Percentiles rank a stretch among this genome's conserved stretches.
Conservation (phyloP, 805 yeast genomes). For the Starmerella roubikii region DNA sequence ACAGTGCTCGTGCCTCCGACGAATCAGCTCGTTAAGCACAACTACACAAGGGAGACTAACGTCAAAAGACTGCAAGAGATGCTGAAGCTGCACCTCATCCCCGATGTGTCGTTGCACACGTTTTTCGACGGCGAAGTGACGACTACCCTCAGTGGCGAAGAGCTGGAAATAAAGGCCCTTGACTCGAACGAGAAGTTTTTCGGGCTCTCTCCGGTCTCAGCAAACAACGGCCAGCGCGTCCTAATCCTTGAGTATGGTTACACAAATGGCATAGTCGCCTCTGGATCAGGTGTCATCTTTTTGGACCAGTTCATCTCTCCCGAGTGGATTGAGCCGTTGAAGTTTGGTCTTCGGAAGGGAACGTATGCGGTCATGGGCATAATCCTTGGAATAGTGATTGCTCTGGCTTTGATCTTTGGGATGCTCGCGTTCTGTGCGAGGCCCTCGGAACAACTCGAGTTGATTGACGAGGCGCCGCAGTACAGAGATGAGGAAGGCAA, state of each 20-base stretch:
- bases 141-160: conserved; percentile 21
- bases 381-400: conserved; percentile 14
- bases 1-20: conserved; percentile 66
- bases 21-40: conserved; percentile 39
- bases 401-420: conserved; percentile 9
- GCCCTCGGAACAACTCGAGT: conserved; percentile 7
- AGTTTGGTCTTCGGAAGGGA: conserved; percentile 24
- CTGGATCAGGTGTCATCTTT: conserved; percentile 23
- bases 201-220: conserved; percentile 16
- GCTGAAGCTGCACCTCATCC: conserved; percentile 55
- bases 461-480: conserved; percentile 2
- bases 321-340: conserved; percentile 25
- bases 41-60: conserved; percentile 34
- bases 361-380: conserved; percentile 21
- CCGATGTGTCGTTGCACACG: conserved; percentile 29
- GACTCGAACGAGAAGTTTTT: conserved; percentile 8
- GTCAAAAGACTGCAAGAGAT: conserved; percentile 25
- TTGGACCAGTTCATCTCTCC: conserved; percentile 26
- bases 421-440: conserved; percentile 6
- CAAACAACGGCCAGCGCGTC: conserved; percentile 20
- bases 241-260: conserved; percentile 17
- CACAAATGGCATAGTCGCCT: conserved; percentile 15
- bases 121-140: conserved; percentile 17
- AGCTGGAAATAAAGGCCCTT: conserved; percentile 20
- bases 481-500: conserved; percentile 5